Percentiles rank a stretch among this genome's conserved stretches.
Conservation (phyloP, 2,329 filamentous ascomycete species). For the Fonsecaea monophora region DNA sequence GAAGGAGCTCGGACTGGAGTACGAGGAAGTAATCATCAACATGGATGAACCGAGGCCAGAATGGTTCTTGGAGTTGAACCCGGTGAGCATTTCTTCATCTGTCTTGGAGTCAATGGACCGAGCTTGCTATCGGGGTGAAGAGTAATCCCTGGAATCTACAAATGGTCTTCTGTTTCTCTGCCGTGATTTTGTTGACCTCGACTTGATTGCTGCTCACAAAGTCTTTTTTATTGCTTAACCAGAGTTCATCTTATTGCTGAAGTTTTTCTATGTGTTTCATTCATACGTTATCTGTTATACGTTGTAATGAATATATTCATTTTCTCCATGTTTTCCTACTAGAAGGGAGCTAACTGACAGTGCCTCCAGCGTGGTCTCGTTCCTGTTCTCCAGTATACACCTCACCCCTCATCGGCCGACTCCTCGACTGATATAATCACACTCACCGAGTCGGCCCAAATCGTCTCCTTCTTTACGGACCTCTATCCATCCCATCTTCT, state of each 20-base stretch:
- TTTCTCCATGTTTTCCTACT: not conserved
- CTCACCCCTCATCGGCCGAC: constrained; percentile 58
- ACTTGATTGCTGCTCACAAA: too few species aligned
- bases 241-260: too few species aligned
- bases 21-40: constrained; percentile 76
- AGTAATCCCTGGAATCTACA: not conserved
- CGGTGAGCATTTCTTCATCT: constrained; percentile 55
- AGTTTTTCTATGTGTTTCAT: too few species aligned
- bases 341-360: not conserved
- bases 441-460: constrained; percentile 74
- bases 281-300: too few species aligned
- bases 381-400: constrained; percentile 60
- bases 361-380: constrained; percentile 69
- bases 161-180: too few species aligned
- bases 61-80: constrained; percentile 77
- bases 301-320: not conserved
- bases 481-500: constrained; percentile 71
- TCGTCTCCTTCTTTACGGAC: constrained; percentile 75
- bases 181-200: too few species aligned
- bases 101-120: not conserved
- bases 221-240: too few species aligned
- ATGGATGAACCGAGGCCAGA: constrained; percentile 70
- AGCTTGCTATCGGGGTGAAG: not conserved
- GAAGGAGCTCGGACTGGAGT: constrained; percentile 68
- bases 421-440: constrained; percentile 62